Base-by-base conservation (phyloP, 1,139 yeast genomes). In the Blastobotrys apis region DNA sequence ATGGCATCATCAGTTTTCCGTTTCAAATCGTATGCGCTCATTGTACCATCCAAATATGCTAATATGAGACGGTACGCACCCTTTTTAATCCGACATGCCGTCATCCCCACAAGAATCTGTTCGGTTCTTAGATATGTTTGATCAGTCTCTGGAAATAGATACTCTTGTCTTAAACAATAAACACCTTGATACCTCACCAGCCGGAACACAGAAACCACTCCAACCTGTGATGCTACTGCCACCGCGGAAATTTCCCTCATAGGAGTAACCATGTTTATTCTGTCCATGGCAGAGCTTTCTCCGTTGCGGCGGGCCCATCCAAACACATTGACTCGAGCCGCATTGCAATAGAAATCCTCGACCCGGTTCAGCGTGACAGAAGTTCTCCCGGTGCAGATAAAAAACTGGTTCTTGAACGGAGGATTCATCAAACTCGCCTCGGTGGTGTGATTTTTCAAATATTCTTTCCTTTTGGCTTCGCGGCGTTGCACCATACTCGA, bases 151-250 rank as follows among this genome's bases (percentile, higher is more conserved):
- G 67, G 67, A 41, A 80, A 71, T 1, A 75, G 57, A 51, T 69
- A 73, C 55, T 82, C 90, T 52, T 80, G 84, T 35, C 88, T 64
- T 71, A 81, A 67, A 2, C 79, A 77, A 52, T 66, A 72, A 0
- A 81, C 58, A 0, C 86, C 86, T 23, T 80, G 60, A 55, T 72
- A 72, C 40, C 71, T 68, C 22, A 84, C 79, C 33, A 82, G 57
- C 33, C 90, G 60, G 63, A 80, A 72, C 0, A 82, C 62, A 0
- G 81, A 62, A 4, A 79, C 72, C n/a, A 73, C 59, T 0, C 88
- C 87, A 41, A 73, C 73, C 50, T 81, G 87, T 0, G 81, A 67
- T 0, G 73, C 81, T 0, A 73, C 77, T 4, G 80, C 63, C 17
- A 75, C 65, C 31, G 80, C 74, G 48, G 74, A 73, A 4, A 82